Evolutionary conservation across 2,329 filamentous ascomycete species (phyloP).

Genomic region (Cercospora sp.): DNA sequence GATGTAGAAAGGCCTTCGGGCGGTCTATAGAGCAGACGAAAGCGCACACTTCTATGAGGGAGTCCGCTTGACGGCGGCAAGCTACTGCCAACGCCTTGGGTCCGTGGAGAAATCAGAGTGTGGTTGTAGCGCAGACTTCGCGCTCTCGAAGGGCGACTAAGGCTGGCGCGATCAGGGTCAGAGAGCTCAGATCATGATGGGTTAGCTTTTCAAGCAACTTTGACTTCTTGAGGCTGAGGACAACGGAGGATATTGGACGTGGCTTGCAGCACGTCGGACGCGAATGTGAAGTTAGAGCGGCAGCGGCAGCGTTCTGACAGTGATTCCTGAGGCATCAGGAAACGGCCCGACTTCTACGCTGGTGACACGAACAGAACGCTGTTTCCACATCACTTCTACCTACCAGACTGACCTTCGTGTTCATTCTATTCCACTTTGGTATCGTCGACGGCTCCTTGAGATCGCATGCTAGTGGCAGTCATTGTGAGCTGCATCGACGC

Average conservation of each 20-base stretch:
- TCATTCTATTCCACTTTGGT: neutral
- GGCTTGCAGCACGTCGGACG: neutral
- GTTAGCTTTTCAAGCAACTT: neutral
- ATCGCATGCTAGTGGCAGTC: neutral
- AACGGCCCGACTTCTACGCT: neutral
- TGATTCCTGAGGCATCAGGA: neutral
- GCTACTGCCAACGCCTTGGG: neutral
- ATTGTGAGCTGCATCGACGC: neutral
- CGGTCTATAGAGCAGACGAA: neutral
- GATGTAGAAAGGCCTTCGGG: neutral
- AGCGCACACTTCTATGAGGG: neutral
- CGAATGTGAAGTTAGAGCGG: neutral
- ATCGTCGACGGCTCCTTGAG: neutral
- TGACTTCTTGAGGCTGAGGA: neutral
- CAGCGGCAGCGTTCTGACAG: too few species aligned
- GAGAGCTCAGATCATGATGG: neutral
- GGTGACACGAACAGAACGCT: neutral
- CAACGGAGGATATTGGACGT: neutral
- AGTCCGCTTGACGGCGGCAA: neutral
- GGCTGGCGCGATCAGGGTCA: neutral
- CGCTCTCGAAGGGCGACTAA: neutral
- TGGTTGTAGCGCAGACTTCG: neutral
- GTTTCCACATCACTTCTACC: neutral
- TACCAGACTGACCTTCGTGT: neutral
- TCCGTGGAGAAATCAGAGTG: neutral